Percentiles rank a stretch among this genome's conserved stretches.
phyloP scores from a whole-genome alignment of 2,329 filamentous ascomycete species.

The Fusarium chlamydosporum region DNA sequence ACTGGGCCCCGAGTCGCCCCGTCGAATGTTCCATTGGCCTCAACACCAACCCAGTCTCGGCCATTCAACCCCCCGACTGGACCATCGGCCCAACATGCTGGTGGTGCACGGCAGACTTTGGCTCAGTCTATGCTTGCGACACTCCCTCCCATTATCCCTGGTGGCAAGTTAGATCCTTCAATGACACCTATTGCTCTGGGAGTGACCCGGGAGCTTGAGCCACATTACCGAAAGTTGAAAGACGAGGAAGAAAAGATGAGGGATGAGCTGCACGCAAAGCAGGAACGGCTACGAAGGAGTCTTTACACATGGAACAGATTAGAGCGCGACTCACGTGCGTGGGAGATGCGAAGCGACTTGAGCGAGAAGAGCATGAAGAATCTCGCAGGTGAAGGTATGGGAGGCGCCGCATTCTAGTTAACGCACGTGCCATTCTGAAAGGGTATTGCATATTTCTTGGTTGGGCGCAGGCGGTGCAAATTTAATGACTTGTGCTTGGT shows the following conservation, averaged over 20 bases:
- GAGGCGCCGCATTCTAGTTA: conserved; percentile 67
- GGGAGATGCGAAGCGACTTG: conserved; percentile 69
- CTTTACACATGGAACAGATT: conserved; percentile 68
- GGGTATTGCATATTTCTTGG: conserved; percentile 8
- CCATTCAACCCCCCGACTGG: conserved; percentile 72
- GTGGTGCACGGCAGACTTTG: conserved; percentile 60
- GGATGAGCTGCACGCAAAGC: conserved; percentile 66
- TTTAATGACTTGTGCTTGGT: conserved; percentile 19
- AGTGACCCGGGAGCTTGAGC: conserved; percentile 67
- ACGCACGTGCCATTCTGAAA: not conserved
- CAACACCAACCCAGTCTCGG: conserved; percentile 59
- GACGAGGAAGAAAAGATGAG: conserved; percentile 72
- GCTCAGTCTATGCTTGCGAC: conserved; percentile 67
- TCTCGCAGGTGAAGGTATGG: conserved; percentile 68
- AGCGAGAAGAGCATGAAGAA: conserved; percentile 71
- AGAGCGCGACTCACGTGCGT: conserved; percentile 67
- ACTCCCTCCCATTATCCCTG: conserved; percentile 66
- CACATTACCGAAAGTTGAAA: conserved; percentile 67
- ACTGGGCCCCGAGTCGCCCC: conserved; percentile 62
- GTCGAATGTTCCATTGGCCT: conserved; percentile 54
- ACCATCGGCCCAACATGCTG: conserved; percentile 60
- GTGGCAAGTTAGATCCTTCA: conserved; percentile 67
- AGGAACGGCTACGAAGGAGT: conserved; percentile 68
- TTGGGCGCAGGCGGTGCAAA: conserved; percentile 26
- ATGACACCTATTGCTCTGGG: conserved; percentile 62